A percentile compares a stretch with the other conserved stretches of the same genome.
These are phyloP conservation scores for Gloeophyllum trabeum DNA, from an alignment of 768 basidiomycete species.

Conservation along the genomic window DNA sequence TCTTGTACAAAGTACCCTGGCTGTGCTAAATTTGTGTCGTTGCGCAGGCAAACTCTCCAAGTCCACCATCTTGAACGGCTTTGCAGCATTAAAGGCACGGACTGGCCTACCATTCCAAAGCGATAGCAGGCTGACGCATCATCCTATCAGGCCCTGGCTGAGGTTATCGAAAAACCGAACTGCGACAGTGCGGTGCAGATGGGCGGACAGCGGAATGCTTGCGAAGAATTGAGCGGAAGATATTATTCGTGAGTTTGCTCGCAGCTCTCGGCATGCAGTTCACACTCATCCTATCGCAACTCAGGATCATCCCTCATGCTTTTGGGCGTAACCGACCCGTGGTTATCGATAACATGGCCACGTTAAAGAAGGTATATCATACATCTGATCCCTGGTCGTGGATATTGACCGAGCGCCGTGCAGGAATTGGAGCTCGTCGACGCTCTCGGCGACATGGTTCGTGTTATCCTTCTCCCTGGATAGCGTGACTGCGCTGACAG, in stretches of 20 bases:
- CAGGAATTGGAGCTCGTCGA: conserved; percentile 55
- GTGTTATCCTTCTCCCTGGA: not conserved
- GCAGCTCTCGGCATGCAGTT: not conserved
- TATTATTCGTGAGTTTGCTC: conserved; percentile 36
- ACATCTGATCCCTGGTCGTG: not conserved
- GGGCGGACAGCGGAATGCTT: conserved; percentile 28
- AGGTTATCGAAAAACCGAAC: conserved; percentile 37
- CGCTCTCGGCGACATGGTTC: conserved; percentile 52
- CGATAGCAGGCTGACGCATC: not conserved
- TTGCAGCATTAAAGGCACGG: conserved; percentile 41
- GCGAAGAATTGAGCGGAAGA: conserved; percentile 32
- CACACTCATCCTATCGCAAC: not conserved
- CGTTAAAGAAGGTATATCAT: conserved; percentile 29
- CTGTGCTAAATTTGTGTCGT: not conserved
- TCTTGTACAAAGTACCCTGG: not conserved
- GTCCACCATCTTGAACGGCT: conserved; percentile 46
- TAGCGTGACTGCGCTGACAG: not conserved
- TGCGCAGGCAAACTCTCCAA: conserved; percentile 45
- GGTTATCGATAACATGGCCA: conserved; percentile 24
- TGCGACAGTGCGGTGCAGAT: conserved; percentile 24
- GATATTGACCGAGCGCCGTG: not conserved
- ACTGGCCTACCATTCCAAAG: not conserved
- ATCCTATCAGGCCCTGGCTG: conserved; percentile 13
- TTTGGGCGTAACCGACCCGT: conserved; percentile 39
- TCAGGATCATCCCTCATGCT: conserved; percentile 50